phyloP scores from a whole-genome alignment of 352 stramenopile genomes.

The Pythium scleroteichum region DNA sequence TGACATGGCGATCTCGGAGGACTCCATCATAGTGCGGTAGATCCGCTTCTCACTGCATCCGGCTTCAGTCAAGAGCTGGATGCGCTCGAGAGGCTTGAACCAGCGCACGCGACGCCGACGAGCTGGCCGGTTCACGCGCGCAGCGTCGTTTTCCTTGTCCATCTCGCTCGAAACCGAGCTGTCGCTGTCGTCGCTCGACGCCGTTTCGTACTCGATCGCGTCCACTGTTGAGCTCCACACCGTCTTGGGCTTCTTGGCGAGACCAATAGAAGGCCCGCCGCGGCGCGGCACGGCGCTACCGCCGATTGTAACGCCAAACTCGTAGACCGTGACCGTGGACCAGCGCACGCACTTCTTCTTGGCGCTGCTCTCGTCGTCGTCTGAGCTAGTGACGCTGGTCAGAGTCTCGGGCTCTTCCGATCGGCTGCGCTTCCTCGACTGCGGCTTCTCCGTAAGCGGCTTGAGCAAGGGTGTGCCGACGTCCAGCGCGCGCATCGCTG shows the following conservation, averaged over 20 bases:
- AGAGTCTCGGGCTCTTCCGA: slow-evolving; percentile 3
- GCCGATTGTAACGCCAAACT: slow-evolving; percentile 52
- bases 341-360: slow-evolving; percentile 43
- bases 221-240: slow-evolving; percentile 38
- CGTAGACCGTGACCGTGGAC: slow-evolving; percentile 61
- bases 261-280: slow-evolving; percentile 44
- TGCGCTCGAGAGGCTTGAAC: slow-evolving; percentile 22
- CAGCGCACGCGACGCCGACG: slow-evolving; percentile 16
- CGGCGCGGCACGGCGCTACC: slow-evolving; percentile 44
- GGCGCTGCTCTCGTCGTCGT: slow-evolving; percentile 7
- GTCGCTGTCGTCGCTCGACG: slow-evolving; percentile 7
- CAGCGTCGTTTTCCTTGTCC: slow-evolving; percentile 11
- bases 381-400: neutral
- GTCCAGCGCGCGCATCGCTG: slow-evolving; percentile 17
- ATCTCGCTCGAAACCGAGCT: neutral
- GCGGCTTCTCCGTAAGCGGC: slow-evolving; percentile 14
- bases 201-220: slow-evolving; percentile 18
- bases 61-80: slow-evolving; percentile 13
- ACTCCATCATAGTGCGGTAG: slow-evolving; percentile 26
- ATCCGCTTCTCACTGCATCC: slow-evolving; percentile 22
- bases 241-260: slow-evolving; percentile 39
- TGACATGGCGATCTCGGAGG: slow-evolving; percentile 21
- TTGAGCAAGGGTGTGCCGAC: slow-evolving; percentile 4
- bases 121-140: neutral
- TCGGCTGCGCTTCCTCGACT: slow-evolving; percentile 13